Percentiles rank a stretch among this genome's conserved stretches.
Evolutionary conservation across 2,329 filamentous ascomycete species (phyloP).

Genomic region (Colletotrichum simmondsii): DNA sequence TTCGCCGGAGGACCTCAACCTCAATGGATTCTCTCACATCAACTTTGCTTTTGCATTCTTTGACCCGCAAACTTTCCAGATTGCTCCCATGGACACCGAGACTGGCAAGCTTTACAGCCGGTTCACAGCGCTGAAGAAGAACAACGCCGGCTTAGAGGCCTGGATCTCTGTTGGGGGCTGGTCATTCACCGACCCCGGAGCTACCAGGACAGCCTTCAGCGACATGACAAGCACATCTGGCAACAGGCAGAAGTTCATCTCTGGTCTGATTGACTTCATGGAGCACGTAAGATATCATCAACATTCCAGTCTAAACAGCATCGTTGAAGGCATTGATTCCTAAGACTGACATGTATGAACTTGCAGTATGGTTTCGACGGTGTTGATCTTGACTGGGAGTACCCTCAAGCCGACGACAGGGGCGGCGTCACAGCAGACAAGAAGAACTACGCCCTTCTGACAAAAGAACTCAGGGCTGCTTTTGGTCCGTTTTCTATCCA

Average conservation of each 20-base stretch:
- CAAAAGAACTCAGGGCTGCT: slow-evolving; percentile 1
- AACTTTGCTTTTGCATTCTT: slow-evolving; percentile 55
- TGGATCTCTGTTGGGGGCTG: slow-evolving; percentile 55
- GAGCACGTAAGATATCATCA: slow-evolving; percentile 41
- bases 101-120: slow-evolving; percentile 36
- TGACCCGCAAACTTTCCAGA: slow-evolving; percentile 43
- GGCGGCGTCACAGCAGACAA: slow-evolving; percentile 48
- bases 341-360: slow-evolving; percentile 48
- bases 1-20: slow-evolving; percentile 31
- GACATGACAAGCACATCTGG: slow-evolving; percentile 43
- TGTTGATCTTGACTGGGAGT: slow-evolving; percentile 59
- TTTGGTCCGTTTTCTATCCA: neutral
- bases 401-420: slow-evolving; percentile 44
- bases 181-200: slow-evolving; percentile 45
- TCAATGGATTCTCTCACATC: slow-evolving; percentile 36
- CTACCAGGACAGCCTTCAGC: slow-evolving; percentile 39
- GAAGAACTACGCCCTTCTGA: slow-evolving; percentile 42
- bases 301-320: neutral
- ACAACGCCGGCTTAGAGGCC: slow-evolving; percentile 43
- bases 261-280: slow-evolving; percentile 51
- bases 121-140: slow-evolving; percentile 45
- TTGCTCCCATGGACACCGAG: slow-evolving; percentile 38
- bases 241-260: slow-evolving; percentile 47
- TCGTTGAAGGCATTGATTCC: neutral
- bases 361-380: slow-evolving; percentile 54